Conservation (phyloP, 2,329 filamentous ascomycete genomes). For the Xylaria sp. region DNA sequence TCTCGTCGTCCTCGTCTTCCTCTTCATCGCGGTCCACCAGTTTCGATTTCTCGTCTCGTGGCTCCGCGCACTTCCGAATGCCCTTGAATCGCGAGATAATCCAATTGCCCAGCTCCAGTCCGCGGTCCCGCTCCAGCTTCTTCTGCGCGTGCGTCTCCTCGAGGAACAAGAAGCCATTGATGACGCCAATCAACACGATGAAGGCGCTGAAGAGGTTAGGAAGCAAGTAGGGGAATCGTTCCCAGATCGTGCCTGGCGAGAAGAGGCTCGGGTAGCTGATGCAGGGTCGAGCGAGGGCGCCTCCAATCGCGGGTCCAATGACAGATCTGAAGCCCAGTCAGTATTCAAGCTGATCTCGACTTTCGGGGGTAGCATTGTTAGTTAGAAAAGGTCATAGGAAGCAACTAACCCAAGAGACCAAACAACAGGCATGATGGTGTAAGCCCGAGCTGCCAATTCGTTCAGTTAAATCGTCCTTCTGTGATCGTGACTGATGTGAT, state of each 20-base stretch:
- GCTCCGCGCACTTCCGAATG: constrained; percentile 33
- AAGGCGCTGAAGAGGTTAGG: constrained; percentile 53
- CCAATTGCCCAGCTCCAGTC: constrained; percentile 70
- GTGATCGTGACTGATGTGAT: neutral
- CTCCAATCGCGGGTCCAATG: constrained; percentile 85
- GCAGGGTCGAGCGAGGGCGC: constrained; percentile 81
- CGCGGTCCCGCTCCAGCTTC: constrained; percentile 69
- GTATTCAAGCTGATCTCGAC: constrained; percentile 3
- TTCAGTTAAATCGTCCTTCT: constrained; percentile 26
- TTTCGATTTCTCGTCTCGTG: constrained; percentile 36
- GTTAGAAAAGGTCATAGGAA: constrained; percentile 18
- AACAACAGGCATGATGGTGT: constrained; percentile 95
- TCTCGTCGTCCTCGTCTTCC: constrained; percentile 50
- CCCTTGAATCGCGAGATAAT: constrained; percentile 47
- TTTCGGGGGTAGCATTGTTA: neutral
- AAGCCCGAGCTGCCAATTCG: constrained; percentile 65
- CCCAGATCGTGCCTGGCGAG: constrained; percentile 68
- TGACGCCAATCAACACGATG: constrained; percentile 59
- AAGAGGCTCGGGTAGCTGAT: constrained; percentile 75
- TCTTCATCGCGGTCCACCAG: constrained; percentile 48
- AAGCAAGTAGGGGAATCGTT: constrained; percentile 76
- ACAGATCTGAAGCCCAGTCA: constrained; percentile 61
- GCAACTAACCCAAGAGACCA: constrained; percentile 84
- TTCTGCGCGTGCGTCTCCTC: constrained; percentile 89
- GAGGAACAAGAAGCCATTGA: constrained; percentile 62